These are phyloP conservation scores for Scorias spongiosa DNA, from an alignment of 2,329 filamentous ascomycete species.

Conservation along the genomic window DNA sequence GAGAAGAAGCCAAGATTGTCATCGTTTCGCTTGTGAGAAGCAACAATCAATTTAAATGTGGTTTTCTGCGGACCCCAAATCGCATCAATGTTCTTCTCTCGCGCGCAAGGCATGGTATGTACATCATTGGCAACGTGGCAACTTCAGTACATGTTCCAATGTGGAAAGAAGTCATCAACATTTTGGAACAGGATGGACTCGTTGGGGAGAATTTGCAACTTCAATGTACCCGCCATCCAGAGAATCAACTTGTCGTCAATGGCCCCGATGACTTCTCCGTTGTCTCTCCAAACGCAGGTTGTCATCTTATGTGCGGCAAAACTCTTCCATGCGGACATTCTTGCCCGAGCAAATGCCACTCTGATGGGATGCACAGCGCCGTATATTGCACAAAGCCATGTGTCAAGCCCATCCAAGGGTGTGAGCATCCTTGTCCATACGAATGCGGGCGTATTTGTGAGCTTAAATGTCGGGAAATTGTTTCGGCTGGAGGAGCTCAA, in stretches of 20 bases:
- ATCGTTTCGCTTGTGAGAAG: conserved; percentile 57
- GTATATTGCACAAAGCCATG: conserved; percentile 29
- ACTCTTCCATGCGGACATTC: conserved; percentile 31
- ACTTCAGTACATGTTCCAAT: conserved; percentile 7
- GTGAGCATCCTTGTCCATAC: conserved; percentile 27
- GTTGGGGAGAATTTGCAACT: conserved; percentile 43
- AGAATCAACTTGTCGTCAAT: conserved; percentile 32
- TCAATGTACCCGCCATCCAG: conserved; percentile 45
- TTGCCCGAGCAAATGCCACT: conserved; percentile 31
- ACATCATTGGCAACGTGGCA: conserved; percentile 49
- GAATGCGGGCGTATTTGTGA: conserved; percentile 28
- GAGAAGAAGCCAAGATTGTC: conserved; percentile 58
- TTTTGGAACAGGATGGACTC: conserved; percentile 12
- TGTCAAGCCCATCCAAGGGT: conserved; percentile 20
- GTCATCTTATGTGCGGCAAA: conserved; percentile 34
- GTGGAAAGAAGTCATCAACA: conserved; percentile 9
- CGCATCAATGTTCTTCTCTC: conserved; percentile 55
- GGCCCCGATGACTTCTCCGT: conserved; percentile 43
- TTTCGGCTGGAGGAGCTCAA: conserved; percentile 14
- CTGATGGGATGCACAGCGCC: conserved; percentile 26
- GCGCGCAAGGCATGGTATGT: conserved; percentile 55
- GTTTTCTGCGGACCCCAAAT: conserved; percentile 52
- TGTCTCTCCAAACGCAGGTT: conserved; percentile 56
- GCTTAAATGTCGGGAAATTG: conserved; percentile 16
- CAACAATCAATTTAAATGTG: conserved; percentile 42